A percentile compares a stretch with the other conserved stretches of the same genome.
Conservation (phyloP, 2,329 filamentous ascomycete genomes). For the Colletotrichum spinosum region DNA sequence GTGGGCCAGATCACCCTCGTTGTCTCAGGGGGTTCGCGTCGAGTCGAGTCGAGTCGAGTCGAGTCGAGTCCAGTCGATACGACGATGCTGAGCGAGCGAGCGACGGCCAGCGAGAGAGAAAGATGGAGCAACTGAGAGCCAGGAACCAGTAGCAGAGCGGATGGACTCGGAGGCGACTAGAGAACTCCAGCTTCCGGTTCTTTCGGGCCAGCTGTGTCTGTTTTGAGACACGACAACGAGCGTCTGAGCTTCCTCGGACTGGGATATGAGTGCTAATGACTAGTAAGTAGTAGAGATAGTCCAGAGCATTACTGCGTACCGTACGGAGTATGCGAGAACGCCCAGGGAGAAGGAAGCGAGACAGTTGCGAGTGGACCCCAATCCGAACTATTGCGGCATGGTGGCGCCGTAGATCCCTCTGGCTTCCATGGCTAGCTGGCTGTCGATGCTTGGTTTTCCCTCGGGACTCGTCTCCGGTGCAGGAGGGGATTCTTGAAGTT, state of each 20-base stretch:
- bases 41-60: too few species aligned
- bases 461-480: neutral
- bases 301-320: neutral
- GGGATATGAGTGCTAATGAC: too few species aligned
- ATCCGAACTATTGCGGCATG: neutral
- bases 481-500: neutral
- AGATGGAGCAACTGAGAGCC: neutral
- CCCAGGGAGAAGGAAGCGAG: too few species aligned
- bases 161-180: too few species aligned
- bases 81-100: too few species aligned
- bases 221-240: conserved; percentile 16
- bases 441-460: too few species aligned
- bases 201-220: neutral
- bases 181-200: neutral
- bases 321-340: neutral
- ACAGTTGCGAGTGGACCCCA: too few species aligned
- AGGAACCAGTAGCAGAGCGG: too few species aligned
- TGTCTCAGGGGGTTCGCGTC: neutral
- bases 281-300: too few species aligned
- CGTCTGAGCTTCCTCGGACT: conserved; percentile 10
- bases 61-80: too few species aligned
- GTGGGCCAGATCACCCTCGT: neutral
- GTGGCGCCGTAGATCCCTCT: neutral
- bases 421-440: too few species aligned
- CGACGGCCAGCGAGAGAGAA: neutral